Percentiles rank a stretch among this genome's conserved stretches.
phyloP scores from a whole-genome alignment of 805 yeast species.

The Torulaspora franciscae region DNA sequence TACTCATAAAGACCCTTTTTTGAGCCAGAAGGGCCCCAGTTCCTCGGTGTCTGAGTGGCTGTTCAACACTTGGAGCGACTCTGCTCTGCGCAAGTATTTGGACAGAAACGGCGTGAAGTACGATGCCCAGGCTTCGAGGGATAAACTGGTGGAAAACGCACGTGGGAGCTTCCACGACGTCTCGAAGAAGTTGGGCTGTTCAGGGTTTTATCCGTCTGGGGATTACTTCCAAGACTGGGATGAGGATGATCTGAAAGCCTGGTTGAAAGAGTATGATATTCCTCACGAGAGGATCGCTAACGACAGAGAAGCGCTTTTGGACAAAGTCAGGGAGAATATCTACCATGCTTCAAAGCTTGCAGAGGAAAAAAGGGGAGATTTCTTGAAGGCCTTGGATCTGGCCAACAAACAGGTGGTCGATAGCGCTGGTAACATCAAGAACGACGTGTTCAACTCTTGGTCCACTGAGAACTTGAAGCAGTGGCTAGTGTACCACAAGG shows the following conservation, averaged over 20 bases:
- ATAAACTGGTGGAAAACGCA: constrained; percentile 41
- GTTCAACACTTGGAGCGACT: constrained; percentile 44
- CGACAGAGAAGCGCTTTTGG: constrained; percentile 44
- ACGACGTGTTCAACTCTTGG: constrained; percentile 48
- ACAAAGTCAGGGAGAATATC: constrained; percentile 43
- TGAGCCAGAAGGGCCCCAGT: constrained; percentile 3
- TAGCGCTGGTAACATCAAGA: constrained; percentile 39
- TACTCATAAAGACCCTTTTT: constrained; percentile 5
- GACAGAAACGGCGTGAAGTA: constrained; percentile 33
- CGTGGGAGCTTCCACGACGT: constrained; percentile 41
- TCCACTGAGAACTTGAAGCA: constrained; percentile 48
- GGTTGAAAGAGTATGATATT: constrained; percentile 46
- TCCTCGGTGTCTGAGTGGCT: constrained; percentile 40
- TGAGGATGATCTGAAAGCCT: constrained; percentile 42
- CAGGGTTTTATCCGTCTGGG: constrained; percentile 46
- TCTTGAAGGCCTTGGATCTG: constrained; percentile 41
- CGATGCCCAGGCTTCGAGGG: constrained; percentile 31
- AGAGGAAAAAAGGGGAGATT: constrained; percentile 37
- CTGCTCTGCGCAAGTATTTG: constrained; percentile 35
- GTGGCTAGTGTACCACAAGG: constrained; percentile 49
- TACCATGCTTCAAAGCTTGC: constrained; percentile 40
- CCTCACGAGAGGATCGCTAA: constrained; percentile 37
- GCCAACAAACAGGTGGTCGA: constrained; percentile 37
- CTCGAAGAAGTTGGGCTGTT: constrained; percentile 35
- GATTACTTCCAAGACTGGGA: constrained; percentile 55